phyloP scores from a whole-genome alignment of 2,329 filamentous ascomycete species.

The Monosporascus sp. region DNA sequence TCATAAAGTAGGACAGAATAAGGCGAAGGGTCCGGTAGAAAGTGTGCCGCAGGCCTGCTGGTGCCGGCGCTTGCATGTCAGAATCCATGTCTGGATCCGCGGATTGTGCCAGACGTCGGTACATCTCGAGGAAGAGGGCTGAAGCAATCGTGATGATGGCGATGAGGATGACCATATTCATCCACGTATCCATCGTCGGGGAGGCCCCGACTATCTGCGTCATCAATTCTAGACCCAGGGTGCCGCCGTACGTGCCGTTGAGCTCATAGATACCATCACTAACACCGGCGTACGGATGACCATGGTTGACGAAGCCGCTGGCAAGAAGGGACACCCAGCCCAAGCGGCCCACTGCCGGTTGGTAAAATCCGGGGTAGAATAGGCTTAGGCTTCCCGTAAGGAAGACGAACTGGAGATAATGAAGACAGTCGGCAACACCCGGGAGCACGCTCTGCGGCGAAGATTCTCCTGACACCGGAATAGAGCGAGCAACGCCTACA shows the following conservation, averaged over 20 bases:
- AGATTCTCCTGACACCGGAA: neutral
- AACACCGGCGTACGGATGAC: slow-evolving; percentile 21
- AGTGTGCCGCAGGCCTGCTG: slow-evolving; percentile 2
- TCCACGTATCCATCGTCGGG: slow-evolving; percentile 59
- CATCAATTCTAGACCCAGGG: slow-evolving; percentile 57
- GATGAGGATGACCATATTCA: slow-evolving; percentile 59
- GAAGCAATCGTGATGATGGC: slow-evolving; percentile 1
- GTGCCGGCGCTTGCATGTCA: no score
- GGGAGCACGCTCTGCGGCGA: slow-evolving; percentile 10
- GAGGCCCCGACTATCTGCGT: slow-evolving; percentile 64
- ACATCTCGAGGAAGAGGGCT: slow-evolving; percentile 1
- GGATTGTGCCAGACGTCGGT: slow-evolving; percentile 1
- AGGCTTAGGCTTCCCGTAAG: slow-evolving; percentile 65
- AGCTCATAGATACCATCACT: slow-evolving; percentile 58
- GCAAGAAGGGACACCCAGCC: slow-evolving; percentile 62
- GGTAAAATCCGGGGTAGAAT: slow-evolving; percentile 68
- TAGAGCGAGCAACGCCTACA: slow-evolving; percentile 6
- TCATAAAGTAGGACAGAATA: slow-evolving; percentile 13
- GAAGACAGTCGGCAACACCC: slow-evolving; percentile 50
- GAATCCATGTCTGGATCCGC: neutral
- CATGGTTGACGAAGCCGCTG: slow-evolving; percentile 19
- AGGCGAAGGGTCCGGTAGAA: slow-evolving; percentile 3
- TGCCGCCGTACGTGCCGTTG: slow-evolving; percentile 56
- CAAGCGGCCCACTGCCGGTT: slow-evolving; percentile 61
- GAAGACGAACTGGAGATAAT: slow-evolving; percentile 72